Evolutionary conservation across 345 rosid genomes (phyloP).

Genomic region (Aethionema arabicum): DNA sequence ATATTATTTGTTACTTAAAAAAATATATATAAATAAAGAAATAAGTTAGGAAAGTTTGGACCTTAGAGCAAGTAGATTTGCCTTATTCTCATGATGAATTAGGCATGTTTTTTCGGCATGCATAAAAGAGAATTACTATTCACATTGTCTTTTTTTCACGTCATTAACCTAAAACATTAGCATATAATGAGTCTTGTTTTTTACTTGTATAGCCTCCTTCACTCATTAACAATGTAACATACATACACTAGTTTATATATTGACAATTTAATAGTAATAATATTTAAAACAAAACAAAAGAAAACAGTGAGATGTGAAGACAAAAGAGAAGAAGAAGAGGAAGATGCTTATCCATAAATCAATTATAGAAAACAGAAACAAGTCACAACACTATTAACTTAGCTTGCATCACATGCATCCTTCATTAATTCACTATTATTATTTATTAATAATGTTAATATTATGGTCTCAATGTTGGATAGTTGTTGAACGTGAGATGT

Average conservation of each 20-base stretch:
- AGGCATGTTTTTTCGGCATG: slow-evolving; percentile 22
- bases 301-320: slow-evolving; percentile 37
- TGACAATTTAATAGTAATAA: neutral
- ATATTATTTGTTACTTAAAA: too few species aligned
- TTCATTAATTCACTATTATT: slow-evolving; percentile 22
- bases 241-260: neutral
- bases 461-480: slow-evolving; percentile 34
- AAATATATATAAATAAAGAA: neutral
- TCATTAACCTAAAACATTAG: slow-evolving; percentile 32
- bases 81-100: too few species aligned
- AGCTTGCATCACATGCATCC: slow-evolving; percentile 40
- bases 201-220: too few species aligned
- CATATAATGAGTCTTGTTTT: slow-evolving; percentile 10
- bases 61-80: too few species aligned
- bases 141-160: slow-evolving; percentile 32
- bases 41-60: neutral
- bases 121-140: slow-evolving; percentile 24
- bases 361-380: slow-evolving; percentile 30
- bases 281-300: slow-evolving; percentile 6
- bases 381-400: slow-evolving; percentile 31
- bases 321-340: slow-evolving; percentile 22
- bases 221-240: too few species aligned
- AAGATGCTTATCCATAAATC: slow-evolving; percentile 37
- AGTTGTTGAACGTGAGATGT: slow-evolving; percentile 39
- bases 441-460: slow-evolving; percentile 19